Conservation (phyloP, 257 asterid genomes). For the Przewalskia tangutica region DNA sequence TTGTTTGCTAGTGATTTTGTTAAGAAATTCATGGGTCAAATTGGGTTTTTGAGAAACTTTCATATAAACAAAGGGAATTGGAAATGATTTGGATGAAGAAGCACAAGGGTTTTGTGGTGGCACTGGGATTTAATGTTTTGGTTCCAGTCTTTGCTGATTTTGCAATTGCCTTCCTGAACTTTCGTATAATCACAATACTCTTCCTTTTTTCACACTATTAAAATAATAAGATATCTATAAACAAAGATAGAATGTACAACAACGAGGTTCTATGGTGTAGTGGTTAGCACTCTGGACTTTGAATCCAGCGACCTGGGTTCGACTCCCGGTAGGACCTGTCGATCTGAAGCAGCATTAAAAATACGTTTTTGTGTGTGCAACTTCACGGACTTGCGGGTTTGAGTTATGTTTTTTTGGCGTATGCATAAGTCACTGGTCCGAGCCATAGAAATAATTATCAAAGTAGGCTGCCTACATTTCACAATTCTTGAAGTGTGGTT, state of each 20-base stretch:
- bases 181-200: not conserved
- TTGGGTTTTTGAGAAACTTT: not conserved
- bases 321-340: constrained; percentile 94
- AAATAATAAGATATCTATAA: not conserved
- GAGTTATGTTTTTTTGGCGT: not conserved
- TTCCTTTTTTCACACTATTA: not conserved
- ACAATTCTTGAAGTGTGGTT: no score
- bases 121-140: not conserved
- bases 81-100: not conserved
- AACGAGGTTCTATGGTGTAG: constrained; percentile 47
- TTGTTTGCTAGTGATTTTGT: constrained; percentile 26
- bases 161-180: not conserved
- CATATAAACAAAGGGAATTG: not conserved
- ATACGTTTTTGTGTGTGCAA: not conserved
- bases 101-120: not conserved
- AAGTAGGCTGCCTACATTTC: no score
- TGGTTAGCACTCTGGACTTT: constrained; percentile 99
- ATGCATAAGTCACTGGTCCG: not conserved
- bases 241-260: rapidly evolving
- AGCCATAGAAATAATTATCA: not conserved
- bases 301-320: constrained; percentile 99
- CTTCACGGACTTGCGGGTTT: no score
- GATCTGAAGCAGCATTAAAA: no score
- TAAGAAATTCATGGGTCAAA: constrained; percentile 40
- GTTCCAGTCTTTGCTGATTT: not conserved